Percentiles rank a stretch among this genome's conserved stretches.
phyloP scores from a whole-genome alignment of 2,329 filamentous ascomycete genomes.

The Xylariaceae sp. region DNA sequence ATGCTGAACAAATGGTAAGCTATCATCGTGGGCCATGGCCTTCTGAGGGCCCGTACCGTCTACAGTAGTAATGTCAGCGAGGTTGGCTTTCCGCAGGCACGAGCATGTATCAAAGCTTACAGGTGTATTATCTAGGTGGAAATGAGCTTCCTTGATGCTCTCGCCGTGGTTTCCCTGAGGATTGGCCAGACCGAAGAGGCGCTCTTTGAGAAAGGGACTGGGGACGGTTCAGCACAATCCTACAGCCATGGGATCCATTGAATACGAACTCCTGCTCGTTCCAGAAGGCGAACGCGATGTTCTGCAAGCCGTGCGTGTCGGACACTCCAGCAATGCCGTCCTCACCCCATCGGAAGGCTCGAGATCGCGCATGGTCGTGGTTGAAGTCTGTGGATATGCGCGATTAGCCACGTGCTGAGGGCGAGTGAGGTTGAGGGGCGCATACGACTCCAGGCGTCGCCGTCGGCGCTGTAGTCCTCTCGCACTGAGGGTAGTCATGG shows the following conservation, averaged over 20 bases:
- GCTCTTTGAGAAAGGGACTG: slow-evolving; percentile 88
- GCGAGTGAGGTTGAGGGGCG: slow-evolving; percentile 18
- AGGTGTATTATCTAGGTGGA: slow-evolving; percentile 92
- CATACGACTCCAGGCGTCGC: slow-evolving; percentile 93
- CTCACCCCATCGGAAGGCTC: slow-evolving; percentile 91
- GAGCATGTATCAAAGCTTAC: slow-evolving; percentile 27
- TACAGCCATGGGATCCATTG: neutral
- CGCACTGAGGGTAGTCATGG: slow-evolving; percentile 56
- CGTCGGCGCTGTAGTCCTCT: slow-evolving; percentile 84
- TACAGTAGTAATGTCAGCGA: slow-evolving; percentile 11
- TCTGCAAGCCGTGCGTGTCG: slow-evolving; percentile 83
- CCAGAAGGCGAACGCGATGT: slow-evolving; percentile 95
- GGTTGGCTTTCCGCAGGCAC: slow-evolving; percentile 1
- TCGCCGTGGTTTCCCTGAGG: slow-evolving; percentile 96
- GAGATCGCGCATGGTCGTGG: slow-evolving; percentile 82
- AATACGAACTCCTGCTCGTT: slow-evolving; percentile 78
- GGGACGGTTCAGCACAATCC: slow-evolving; percentile 29
- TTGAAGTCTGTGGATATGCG: slow-evolving; percentile 64
- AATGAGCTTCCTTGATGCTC: slow-evolving; percentile 93
- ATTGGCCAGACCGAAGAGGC: slow-evolving; percentile 90
- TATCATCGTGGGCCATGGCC: neutral
- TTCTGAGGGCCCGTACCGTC: slow-evolving; percentile 14
- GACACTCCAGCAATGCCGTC: slow-evolving; percentile 93
- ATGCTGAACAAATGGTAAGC: slow-evolving; percentile 50
- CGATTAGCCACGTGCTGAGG: slow-evolving; percentile 18